phyloP scores from a whole-genome alignment of 495 filamentous ascomycete genomes.

The Penicillium steckii region DNA sequence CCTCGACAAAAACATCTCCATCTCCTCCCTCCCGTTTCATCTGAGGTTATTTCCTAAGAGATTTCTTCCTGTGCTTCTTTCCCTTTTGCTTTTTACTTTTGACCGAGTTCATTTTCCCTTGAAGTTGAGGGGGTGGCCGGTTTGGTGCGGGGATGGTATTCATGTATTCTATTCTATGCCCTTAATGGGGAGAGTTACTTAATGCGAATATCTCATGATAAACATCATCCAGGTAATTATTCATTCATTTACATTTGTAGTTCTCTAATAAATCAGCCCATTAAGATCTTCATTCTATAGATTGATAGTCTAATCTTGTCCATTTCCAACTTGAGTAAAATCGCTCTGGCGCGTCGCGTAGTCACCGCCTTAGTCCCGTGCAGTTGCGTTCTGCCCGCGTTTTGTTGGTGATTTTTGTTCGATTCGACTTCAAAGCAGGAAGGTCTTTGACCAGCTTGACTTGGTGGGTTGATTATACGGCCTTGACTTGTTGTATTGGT shows the following conservation, averaged over 20 bases:
- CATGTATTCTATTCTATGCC: constrained; percentile 30
- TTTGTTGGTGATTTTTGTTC: constrained; percentile 19
- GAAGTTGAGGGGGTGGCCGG: constrained; percentile 9
- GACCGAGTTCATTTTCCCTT: constrained; percentile 10
- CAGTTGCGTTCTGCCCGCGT: constrained; percentile 16
- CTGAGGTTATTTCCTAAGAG: constrained; percentile 13
- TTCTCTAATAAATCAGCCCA: too few species aligned
- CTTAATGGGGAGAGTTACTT: constrained; percentile 25
- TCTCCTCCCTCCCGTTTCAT: constrained; percentile 15
- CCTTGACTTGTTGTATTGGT: too few species aligned
- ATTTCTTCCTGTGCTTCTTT: constrained; percentile 15
- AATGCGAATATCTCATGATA: constrained; percentile 20
- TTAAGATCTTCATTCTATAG: too few species aligned
- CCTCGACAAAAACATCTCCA: constrained; percentile 14
- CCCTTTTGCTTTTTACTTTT: constrained; percentile 8
- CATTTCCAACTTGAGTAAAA: constrained; percentile 19
- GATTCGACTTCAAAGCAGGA: too few species aligned
- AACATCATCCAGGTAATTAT: not conserved
- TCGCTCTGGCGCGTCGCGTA: constrained; percentile 29
- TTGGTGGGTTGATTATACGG: too few species aligned
- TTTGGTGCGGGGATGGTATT: constrained; percentile 24
- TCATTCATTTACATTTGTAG: not conserved
- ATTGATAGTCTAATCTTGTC: too few species aligned
- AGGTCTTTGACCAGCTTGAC: not conserved
- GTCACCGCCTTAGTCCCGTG: constrained; percentile 12